These are phyloP conservation scores for Xylaria sp. DNA, from an alignment of 2,329 filamentous ascomycete genomes.

Conservation along the genomic window DNA sequence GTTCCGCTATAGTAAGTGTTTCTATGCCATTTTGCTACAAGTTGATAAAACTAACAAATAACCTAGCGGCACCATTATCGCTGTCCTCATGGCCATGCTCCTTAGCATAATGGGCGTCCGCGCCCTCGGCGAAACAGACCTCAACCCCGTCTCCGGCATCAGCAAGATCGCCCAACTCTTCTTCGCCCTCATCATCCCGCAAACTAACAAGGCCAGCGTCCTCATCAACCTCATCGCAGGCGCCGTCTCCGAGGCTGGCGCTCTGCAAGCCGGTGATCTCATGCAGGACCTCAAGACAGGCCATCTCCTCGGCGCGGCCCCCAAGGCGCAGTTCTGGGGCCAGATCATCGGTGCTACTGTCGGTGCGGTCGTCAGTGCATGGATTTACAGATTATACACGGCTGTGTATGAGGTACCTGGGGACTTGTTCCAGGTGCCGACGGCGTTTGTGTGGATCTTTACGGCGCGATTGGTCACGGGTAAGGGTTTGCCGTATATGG, in stretches of 20 bases:
- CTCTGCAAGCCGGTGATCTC: conserved; percentile 89
- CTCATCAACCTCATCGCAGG: conserved; percentile 93
- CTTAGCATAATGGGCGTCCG: conserved; percentile 69
- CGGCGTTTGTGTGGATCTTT: conserved; percentile 95
- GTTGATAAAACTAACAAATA: neutral
- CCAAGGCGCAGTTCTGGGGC: conserved; percentile 93
- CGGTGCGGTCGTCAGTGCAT: conserved; percentile 78
- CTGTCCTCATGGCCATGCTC: conserved; percentile 78
- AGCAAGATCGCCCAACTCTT: conserved; percentile 94
- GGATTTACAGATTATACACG: conserved; percentile 86
- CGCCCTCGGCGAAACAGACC: conserved; percentile 74
- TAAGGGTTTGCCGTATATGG: conserved; percentile 78
- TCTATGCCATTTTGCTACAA: too few relatives aligned
- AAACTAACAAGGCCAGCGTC: conserved; percentile 76
- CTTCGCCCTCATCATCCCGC: conserved; percentile 84
- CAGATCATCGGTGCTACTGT: conserved; percentile 86
- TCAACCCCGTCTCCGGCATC: conserved; percentile 95
- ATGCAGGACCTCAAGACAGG: conserved; percentile 98
- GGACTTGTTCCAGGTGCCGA: conserved; percentile 86
- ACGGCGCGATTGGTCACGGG: conserved; percentile 91
- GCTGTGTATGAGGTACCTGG: conserved; percentile 81
- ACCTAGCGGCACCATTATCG: conserved; percentile 57
- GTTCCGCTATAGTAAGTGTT: conserved; percentile 61
- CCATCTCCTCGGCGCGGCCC: conserved; percentile 83
- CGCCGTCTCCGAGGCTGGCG: conserved; percentile 77